Evolutionary conservation across 306 rosid species (phyloP), one percentile per base, ranked within the genome.

Genomic region (Amphicarpaea edgeworthii): DNA sequence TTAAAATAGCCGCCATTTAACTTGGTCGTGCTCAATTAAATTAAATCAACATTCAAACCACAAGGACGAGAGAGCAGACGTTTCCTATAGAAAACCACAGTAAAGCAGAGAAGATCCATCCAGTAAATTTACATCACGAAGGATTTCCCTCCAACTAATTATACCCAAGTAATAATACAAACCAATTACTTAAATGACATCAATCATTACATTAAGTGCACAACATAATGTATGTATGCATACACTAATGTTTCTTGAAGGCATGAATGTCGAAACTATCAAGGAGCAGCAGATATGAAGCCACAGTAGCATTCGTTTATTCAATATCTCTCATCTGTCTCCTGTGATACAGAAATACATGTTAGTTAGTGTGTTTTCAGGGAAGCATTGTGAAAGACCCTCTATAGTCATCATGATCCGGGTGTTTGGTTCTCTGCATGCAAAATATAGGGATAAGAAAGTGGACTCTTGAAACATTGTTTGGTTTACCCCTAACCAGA

Each of bases 121-220:
- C 65, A 75, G 76, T 77, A 75, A 53, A 75, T 75, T 67, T 82
- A 85, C 89, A 86, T 28, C 47, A 63, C 57, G 85, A 82, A 86
- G 68, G 79, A 12, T 79, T 82, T 75, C 90, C 88, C 72, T 76
- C 86, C 90, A 78, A 87, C 79, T 49, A 83, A 70, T 79, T 82
- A 76, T 58, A 58, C 82, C 15, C 42, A 43, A 72, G 68, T 85
- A 85, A 70, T 82, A 45, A 60, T 59, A 77, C 21, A 43, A 58
- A 67, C 54, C 71, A 67, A 38, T 20, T 54, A 55, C 53, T 38
- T 67, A 46, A 60, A 28, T 37, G 63, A 37, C 74, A 37, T 70
- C 64, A 70, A 37, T 70, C 64, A 70, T 74, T 72, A 83, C 83
- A 64, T 50, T 3, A 53, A 23, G 51, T 65, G 32, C 61, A 47